A percentile compares a stretch with the other conserved stretches of the same genome.
phyloP scores from a whole-genome alignment of 176 grass and related monocot genomes.

The Tillandsia leiboldiana region DNA sequence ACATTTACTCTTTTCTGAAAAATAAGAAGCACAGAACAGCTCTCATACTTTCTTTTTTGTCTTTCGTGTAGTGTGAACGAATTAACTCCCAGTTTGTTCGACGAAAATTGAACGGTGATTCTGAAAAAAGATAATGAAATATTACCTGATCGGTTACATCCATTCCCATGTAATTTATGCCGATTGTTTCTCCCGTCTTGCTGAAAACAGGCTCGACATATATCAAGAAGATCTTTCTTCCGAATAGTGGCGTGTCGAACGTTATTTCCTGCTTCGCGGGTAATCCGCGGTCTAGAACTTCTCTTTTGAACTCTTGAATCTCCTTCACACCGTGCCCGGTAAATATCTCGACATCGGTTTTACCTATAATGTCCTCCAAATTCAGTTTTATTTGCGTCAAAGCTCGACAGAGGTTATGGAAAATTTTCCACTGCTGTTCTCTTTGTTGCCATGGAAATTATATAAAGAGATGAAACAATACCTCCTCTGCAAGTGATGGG shows the following conservation, averaged over 20 bases:
- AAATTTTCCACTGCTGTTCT: neutral
- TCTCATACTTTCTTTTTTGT: no score
- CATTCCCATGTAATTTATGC: constrained; percentile 89
- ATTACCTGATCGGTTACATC: constrained; percentile 86
- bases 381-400: constrained; percentile 13
- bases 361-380: constrained; percentile 90
- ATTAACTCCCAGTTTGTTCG: no score
- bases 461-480: constrained; percentile 14
- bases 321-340: constrained; percentile 66
- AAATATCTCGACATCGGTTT: constrained; percentile 88
- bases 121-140: constrained; percentile 10
- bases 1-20: no score
- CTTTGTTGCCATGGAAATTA: neutral
- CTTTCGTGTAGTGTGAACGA: no score
- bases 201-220: constrained; percentile 88
- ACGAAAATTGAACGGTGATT: no score
- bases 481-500: constrained; percentile 84
- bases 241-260: constrained; percentile 75
- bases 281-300: constrained; percentile 55
- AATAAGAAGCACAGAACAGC: no score
- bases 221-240: constrained; percentile 81
- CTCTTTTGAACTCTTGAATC: constrained; percentile 68
- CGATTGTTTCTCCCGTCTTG: constrained; percentile 58
- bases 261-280: constrained; percentile 76
- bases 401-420: neutral